Evolutionary conservation across 768 basidiomycete species (phyloP).

Genomic region (Dentipellis fragilis): DNA sequence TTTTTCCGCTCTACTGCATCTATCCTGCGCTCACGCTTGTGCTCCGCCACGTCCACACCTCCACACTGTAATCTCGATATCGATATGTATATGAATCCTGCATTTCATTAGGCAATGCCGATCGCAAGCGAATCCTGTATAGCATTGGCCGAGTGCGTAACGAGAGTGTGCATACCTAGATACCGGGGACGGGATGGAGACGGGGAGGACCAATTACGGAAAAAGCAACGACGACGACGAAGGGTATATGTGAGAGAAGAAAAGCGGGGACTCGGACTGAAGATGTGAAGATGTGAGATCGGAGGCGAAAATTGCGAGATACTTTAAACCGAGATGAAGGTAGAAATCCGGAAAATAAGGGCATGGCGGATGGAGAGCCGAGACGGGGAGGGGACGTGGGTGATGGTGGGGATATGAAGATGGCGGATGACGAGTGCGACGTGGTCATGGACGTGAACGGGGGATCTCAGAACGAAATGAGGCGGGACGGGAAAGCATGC

Average conservation of each 20-base stretch:
- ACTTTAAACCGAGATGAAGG: neutral
- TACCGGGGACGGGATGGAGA: too few relatives aligned
- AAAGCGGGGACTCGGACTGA: neutral
- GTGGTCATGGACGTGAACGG: too few relatives aligned
- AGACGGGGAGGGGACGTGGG: neutral
- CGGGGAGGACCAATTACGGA: neutral
- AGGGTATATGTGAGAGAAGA: slow-evolving; percentile 7
- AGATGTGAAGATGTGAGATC: too few relatives aligned
- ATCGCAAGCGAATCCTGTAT: neutral
- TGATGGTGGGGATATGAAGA: too few relatives aligned
- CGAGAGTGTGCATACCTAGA: slow-evolving; percentile 7
- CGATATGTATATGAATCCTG: neutral
- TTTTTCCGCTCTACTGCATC: too few relatives aligned
- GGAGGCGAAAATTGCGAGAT: too few relatives aligned
- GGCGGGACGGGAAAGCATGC: neutral
- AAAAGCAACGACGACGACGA: slow-evolving; percentile 4
- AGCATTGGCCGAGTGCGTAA: neutral
- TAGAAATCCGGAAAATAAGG: neutral
- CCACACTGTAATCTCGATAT: too few relatives aligned
- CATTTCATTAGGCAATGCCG: neutral
- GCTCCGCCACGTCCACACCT: too few relatives aligned
- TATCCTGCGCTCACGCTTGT: too few relatives aligned
- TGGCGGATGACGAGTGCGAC: too few relatives aligned
- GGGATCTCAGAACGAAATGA: too few relatives aligned
- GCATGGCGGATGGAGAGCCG: neutral